Conservation (phyloP, 352 stramenopile genomes). For the Phytophthora pini region DNA sequence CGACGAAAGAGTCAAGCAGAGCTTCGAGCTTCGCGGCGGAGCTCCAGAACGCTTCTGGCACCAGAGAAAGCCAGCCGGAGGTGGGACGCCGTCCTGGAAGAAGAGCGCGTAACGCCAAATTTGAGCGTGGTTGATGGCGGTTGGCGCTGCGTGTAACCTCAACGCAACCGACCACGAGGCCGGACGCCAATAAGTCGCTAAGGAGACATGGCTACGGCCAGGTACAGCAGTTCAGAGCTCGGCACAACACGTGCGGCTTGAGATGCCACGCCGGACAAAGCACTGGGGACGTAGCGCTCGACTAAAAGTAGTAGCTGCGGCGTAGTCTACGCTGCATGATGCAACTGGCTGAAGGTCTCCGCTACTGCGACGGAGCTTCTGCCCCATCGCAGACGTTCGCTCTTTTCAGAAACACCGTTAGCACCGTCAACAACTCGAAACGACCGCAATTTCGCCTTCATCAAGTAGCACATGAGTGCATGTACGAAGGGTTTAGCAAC, state of each 20-base stretch:
- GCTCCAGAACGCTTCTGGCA: slow-evolving; percentile 22
- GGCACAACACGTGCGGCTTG: slow-evolving; percentile 3
- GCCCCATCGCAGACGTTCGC: slow-evolving; percentile 9
- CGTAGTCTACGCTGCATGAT: no score
- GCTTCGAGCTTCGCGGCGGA: slow-evolving; percentile 16
- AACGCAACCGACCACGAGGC: slow-evolving; percentile 29
- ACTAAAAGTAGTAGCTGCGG: slow-evolving; percentile 1
- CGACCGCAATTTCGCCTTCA: no score
- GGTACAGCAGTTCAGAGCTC: slow-evolving; percentile 11
- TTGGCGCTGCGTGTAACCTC: slow-evolving; percentile 19
- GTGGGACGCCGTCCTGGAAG: slow-evolving; percentile 33
- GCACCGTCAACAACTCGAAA: slow-evolving; percentile 3
- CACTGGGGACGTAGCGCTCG: not conserved
- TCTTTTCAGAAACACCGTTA: not conserved
- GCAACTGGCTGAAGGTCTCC: slow-evolving; percentile 5
- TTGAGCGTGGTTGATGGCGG: slow-evolving; percentile 1
- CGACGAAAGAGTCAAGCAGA: slow-evolving; percentile 26
- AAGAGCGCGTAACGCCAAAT: slow-evolving; percentile 37
- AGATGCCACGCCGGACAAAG: slow-evolving; percentile 5
- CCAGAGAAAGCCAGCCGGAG: slow-evolving; percentile 36
- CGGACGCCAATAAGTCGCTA: slow-evolving; percentile 18
- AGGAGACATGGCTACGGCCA: slow-evolving; percentile 14
- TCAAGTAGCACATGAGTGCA: no score
- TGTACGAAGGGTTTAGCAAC: not conserved
- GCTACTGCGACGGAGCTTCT: slow-evolving; percentile 24